These are phyloP conservation scores for Diaporthe nobilis DNA, from an alignment of 2,329 filamentous ascomycete genomes.

Conservation along the genomic window DNA sequence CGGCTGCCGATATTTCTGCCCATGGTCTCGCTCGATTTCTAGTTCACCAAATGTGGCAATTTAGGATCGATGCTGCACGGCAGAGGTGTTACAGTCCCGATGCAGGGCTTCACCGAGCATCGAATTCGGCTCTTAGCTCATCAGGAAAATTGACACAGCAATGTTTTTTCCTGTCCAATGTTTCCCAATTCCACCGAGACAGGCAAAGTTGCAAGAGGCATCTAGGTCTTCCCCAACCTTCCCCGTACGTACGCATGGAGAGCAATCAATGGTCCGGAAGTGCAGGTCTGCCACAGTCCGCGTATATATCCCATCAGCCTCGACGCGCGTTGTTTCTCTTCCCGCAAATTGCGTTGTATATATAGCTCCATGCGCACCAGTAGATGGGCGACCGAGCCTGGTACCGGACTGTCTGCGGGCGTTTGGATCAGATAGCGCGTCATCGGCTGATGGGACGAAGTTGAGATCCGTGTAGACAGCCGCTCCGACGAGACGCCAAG, in stretches of 20 bases:
- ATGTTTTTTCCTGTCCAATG: not conserved
- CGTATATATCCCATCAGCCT: not conserved
- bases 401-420: not conserved
- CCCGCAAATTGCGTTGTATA: not conserved
- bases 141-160: not conserved
- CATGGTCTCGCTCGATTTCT: not conserved
- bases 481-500: constrained; percentile 27
- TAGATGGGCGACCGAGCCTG: not conserved
- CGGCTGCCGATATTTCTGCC: not conserved
- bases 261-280: not conserved
- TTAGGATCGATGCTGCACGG: not conserved
- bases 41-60: not conserved
- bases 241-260: not conserved
- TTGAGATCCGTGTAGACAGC: constrained; percentile 1
- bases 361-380: not conserved
- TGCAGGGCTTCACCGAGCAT: not conserved
- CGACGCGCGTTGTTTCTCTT: not conserved
- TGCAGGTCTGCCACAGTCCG: not conserved
- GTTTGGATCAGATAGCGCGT: constrained; percentile 29
- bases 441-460: constrained; percentile 11
- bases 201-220: not conserved
- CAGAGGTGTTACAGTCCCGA: not conserved
- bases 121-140: not conserved
- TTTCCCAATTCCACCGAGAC: not conserved
- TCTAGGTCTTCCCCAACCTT: not conserved